Conservation (phyloP, 257 asterid species). For the Fraxinus pennsylvanica region DNA sequence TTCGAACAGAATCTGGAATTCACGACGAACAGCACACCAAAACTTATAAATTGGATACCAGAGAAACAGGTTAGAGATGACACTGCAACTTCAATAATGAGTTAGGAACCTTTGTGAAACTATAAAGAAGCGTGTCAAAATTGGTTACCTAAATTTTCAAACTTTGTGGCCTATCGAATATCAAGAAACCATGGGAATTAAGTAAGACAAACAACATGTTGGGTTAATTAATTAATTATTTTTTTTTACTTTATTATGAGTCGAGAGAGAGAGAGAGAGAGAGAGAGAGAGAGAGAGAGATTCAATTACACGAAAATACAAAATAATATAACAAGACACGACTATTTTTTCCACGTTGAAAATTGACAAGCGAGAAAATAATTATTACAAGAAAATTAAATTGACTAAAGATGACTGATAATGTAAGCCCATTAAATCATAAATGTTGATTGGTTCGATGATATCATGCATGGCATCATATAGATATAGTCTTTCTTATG, state of each 20-base stretch:
- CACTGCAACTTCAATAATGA: not conserved
- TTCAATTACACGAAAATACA: no score
- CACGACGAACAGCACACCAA: not conserved
- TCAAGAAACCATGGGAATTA: not conserved
- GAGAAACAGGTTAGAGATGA: not conserved
- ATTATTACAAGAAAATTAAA: not conserved
- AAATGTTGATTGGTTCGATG: not conserved
- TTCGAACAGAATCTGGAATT: not conserved
- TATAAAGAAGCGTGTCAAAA: constrained; percentile 30
- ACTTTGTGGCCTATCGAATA: constrained; percentile 34
- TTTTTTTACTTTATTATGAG: not conserved
- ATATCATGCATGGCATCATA: not conserved
- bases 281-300: no score
- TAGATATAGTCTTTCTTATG: not conserved
- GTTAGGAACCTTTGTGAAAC: no score
- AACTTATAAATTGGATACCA: no score
- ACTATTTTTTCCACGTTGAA: not conserved
- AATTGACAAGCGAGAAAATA: not conserved
- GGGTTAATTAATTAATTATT: not conserved
- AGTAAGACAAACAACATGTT: constrained; percentile 6
- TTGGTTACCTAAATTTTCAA: constrained; percentile 31
- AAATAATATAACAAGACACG: no score
- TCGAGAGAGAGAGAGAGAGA: not conserved
- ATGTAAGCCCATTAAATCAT: no score
- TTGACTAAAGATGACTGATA: not conserved